Conservation (phyloP, 495 filamentous ascomycete species). For the Aspergillus nanangensis region DNA sequence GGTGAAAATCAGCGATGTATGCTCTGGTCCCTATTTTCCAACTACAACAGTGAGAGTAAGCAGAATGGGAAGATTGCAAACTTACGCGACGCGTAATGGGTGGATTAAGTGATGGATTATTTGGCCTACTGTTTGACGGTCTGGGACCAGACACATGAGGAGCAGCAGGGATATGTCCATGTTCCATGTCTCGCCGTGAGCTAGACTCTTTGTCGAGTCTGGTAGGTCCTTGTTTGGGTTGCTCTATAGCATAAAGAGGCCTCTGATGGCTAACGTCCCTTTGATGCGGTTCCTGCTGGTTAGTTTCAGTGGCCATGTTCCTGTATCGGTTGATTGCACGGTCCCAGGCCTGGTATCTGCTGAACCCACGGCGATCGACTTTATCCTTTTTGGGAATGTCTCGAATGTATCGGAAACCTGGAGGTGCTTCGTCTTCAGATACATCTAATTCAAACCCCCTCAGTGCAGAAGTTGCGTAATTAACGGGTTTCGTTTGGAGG, state of each 20-base stretch:
- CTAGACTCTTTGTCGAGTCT: slow-evolving; percentile 9
- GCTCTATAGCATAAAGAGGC: slow-evolving; percentile 18
- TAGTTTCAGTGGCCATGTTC: slow-evolving; percentile 18
- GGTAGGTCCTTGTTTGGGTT: slow-evolving; percentile 14
- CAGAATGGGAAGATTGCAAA: no score
- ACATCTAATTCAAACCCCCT: slow-evolving; percentile 21
- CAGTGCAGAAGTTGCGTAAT: slow-evolving; percentile 11
- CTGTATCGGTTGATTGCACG: slow-evolving; percentile 39
- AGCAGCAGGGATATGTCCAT: slow-evolving; percentile 7
- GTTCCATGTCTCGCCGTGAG: slow-evolving; percentile 9
- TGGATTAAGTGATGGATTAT: neutral
- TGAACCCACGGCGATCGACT: slow-evolving; percentile 43
- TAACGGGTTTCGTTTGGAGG: slow-evolving; percentile 27
- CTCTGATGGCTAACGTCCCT: slow-evolving; percentile 13
- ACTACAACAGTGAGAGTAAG: no score
- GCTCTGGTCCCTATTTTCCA: no score
- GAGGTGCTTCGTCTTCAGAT: slow-evolving; percentile 33
- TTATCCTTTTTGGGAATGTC: slow-evolving; percentile 22
- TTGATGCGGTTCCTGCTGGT: slow-evolving; percentile 7
- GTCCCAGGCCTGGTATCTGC: slow-evolving; percentile 46
- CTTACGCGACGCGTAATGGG: slow-evolving; percentile 13
- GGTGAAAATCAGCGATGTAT: slow-evolving; percentile 25
- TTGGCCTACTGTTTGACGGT: slow-evolving; percentile 7
- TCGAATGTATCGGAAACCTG: slow-evolving; percentile 32
- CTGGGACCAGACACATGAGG: slow-evolving; percentile 8